Evolutionary conservation across 192 early-diverging fungal genomes (phyloP).

Genomic region (Rhizoclosmatium globosum): DNA sequence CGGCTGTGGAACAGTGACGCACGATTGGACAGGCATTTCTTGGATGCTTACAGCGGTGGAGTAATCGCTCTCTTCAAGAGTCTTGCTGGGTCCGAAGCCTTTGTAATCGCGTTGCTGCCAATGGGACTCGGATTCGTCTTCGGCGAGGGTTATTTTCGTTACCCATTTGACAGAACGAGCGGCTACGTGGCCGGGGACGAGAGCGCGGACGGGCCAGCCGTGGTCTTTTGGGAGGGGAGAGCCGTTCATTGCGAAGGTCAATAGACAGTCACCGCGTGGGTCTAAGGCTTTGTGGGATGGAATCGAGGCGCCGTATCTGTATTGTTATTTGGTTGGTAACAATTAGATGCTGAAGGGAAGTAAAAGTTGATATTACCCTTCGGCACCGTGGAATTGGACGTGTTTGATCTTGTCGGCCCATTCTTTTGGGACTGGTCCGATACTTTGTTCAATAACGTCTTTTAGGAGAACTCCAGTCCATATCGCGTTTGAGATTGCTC

Average conservation of each 20-base stretch:
- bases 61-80: slow-evolving; percentile 48
- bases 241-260: slow-evolving; percentile 76
- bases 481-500: slow-evolving; percentile 80
- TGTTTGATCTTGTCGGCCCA: slow-evolving; percentile 70
- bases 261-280: slow-evolving; percentile 71
- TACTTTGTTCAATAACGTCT: slow-evolving; percentile 74
- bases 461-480: slow-evolving; percentile 82
- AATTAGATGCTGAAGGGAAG: background rate
- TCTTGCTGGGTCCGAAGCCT: slow-evolving; percentile 61
- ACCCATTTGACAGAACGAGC: slow-evolving; percentile 89
- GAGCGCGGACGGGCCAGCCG: slow-evolving; percentile 85
- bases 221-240: slow-evolving; percentile 60
- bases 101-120: slow-evolving; percentile 62
- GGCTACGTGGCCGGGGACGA: slow-evolving; percentile 90
- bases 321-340: too few relatives aligned
- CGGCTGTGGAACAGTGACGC: slow-evolving; percentile 65
- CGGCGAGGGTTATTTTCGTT: slow-evolving; percentile 42
- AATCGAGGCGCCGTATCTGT: background rate
- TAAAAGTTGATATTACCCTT: slow-evolving; percentile 5
- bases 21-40: slow-evolving; percentile 85
- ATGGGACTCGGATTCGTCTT: slow-evolving; percentile 50
- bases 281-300: slow-evolving; percentile 71
- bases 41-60: slow-evolving; percentile 65
- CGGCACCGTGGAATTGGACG: slow-evolving; percentile 45
- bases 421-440: slow-evolving; percentile 69